Conservation (phyloP, 2,329 filamentous ascomycete genomes). For the Calonectria fujianensis region DNA sequence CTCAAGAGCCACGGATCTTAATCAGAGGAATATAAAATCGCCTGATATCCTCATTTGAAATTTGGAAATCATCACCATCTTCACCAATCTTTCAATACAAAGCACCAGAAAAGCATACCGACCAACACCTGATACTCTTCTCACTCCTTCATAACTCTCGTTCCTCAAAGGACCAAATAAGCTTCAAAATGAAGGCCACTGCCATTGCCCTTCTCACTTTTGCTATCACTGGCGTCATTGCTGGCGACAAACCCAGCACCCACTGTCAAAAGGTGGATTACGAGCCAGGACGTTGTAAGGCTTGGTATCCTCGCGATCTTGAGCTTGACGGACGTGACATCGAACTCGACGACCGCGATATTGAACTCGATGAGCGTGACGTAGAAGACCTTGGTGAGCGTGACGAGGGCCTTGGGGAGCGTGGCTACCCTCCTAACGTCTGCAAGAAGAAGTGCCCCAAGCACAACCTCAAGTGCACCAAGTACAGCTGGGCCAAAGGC, state of each 20-base stretch:
- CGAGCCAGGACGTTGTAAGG: constrained; percentile 25
- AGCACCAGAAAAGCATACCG: too few species aligned
- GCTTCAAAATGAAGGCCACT: not conserved
- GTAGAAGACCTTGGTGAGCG: too few species aligned
- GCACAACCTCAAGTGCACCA: constrained; percentile 46
- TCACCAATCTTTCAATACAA: too few species aligned
- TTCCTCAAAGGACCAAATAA: too few species aligned
- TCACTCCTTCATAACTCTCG: not conserved
- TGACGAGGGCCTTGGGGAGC: constrained; percentile 11
- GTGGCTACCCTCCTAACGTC: constrained; percentile 22
- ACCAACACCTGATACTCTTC: too few species aligned
- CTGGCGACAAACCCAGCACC: constrained; percentile 2
- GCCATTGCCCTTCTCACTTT: constrained; percentile 34
- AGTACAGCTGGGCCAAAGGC: constrained; percentile 39
- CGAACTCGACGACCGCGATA: too few species aligned
- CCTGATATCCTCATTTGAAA: too few species aligned
- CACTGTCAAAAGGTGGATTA: too few species aligned
- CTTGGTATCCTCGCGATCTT: constrained; percentile 2
- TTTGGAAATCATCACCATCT: too few species aligned
- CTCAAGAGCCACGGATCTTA: too few species aligned
- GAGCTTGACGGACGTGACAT: constrained; percentile 30
- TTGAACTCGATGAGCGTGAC: too few species aligned
- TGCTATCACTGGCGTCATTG: constrained; percentile 44
- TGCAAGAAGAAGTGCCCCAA: constrained; percentile 49
- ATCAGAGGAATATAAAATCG: too few species aligned